phyloP scores from a whole-genome alignment of 129 eudicot genomes.

The Arctium lappa region DNA sequence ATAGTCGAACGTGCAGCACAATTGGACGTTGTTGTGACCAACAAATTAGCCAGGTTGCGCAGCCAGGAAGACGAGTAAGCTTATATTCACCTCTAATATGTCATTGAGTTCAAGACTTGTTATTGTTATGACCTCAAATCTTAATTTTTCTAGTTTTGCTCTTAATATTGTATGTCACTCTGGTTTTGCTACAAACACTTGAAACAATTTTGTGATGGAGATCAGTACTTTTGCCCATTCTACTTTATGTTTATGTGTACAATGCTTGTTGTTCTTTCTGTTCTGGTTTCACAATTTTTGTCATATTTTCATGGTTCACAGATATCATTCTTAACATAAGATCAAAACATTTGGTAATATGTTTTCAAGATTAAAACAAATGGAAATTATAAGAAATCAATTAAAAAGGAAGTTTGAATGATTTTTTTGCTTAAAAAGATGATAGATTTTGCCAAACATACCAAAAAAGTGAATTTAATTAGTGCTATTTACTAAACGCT shows the following conservation, averaged over 20 bases:
- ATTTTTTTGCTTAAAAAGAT: no score
- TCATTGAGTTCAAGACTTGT: conserved; percentile 5
- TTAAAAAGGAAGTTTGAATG: no score
- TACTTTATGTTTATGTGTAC: neutral
- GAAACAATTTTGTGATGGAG: neutral
- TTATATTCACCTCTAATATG: neutral
- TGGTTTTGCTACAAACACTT: neutral
- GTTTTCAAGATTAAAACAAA: no score
- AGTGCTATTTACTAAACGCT: no score
- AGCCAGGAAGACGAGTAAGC: conserved; percentile 80
- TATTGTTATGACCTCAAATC: neutral
- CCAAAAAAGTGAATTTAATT: no score
- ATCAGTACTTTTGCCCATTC: neutral
- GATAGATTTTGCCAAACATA: no score
- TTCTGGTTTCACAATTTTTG: neutral
- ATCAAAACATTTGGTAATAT: no score
- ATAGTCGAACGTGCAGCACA: conserved; percentile 93
- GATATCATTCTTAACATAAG: no score
- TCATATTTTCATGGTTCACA: no score
- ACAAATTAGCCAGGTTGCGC: conserved; percentile 87
- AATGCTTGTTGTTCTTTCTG: neutral
- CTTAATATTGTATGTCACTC: neutral
- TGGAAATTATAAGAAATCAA: no score
- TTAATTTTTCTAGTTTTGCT: conserved; percentile 11
- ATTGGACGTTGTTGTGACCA: conserved; percentile 78